Percentiles rank a stretch among this genome's conserved stretches.
These are phyloP conservation scores for Corylus americana DNA, from an alignment of 306 rosid genomes.

Conservation along the genomic window DNA sequence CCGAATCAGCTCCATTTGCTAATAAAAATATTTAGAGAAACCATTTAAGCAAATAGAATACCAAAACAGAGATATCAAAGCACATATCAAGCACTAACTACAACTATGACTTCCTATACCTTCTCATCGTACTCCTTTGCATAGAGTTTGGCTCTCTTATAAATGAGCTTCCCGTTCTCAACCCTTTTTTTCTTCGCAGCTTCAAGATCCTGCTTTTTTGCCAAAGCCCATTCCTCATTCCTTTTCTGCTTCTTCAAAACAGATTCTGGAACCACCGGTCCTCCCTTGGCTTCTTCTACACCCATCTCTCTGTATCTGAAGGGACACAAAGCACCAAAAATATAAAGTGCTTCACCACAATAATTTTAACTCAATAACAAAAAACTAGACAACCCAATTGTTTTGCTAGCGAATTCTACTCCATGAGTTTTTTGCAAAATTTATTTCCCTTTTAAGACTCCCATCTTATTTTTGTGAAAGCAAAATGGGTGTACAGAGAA, in stretches of 20 bases:
- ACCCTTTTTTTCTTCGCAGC: conserved; percentile 42
- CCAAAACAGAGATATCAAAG: neutral
- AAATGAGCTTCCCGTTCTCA: conserved; percentile 62
- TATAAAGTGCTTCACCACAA: neutral
- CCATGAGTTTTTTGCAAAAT: neutral
- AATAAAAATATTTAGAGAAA: neutral
- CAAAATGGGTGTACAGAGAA: neutral
- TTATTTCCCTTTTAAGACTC: neutral
- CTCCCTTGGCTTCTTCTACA: conserved; percentile 47
- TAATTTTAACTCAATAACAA: neutral
- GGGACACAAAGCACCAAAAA: neutral
- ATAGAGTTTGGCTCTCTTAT: conserved; percentile 57
- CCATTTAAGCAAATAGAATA: neutral
- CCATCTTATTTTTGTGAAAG: neutral
- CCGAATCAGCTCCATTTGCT: conserved; percentile 67
- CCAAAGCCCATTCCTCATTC: conserved; percentile 67
- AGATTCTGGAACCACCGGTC: conserved; percentile 59
- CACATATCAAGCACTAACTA: neutral
- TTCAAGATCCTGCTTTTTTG: conserved; percentile 38
- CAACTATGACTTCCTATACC: conserved; percentile 24
- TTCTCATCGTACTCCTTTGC: conserved; percentile 60
- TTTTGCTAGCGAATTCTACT: neutral
- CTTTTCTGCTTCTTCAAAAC: conserved; percentile 67
- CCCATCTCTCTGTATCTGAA: conserved; percentile 42
- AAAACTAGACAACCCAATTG: neutral